Percentiles rank a stretch among this genome's conserved stretches.
phyloP scores from a whole-genome alignment of 306 rosid genomes.

The Macrotyloma uniflorum region DNA sequence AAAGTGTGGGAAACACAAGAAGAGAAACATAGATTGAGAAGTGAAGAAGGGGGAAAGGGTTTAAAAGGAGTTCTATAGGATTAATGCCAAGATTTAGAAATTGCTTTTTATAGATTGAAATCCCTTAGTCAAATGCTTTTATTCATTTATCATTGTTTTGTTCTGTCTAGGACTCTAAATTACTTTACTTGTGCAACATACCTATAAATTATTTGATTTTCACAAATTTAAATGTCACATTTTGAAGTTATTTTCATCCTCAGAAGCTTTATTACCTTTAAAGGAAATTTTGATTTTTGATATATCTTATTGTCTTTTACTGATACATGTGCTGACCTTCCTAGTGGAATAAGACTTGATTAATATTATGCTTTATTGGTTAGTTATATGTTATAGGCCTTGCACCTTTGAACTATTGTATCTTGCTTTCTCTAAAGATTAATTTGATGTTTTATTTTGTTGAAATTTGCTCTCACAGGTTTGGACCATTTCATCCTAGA shows the following conservation, averaged over 20 bases:
- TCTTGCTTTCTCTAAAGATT: conserved; percentile 23
- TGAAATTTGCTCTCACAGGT: conserved; percentile 47
- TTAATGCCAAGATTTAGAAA: not conserved
- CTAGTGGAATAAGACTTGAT: not conserved
- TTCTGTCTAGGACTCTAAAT: not conserved
- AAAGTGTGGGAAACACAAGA: not conserved
- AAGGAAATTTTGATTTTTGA: not conserved
- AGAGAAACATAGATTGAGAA: not conserved
- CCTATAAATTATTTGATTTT: too few relatives aligned
- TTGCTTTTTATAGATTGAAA: not conserved
- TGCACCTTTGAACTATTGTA: not conserved
- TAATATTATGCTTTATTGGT: not conserved
- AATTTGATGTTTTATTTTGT: conserved; percentile 25
- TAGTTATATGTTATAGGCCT: not conserved
- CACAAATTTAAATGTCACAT: not conserved
- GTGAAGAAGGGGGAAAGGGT: not conserved
- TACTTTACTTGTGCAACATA: not conserved
- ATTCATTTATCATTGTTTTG: not conserved
- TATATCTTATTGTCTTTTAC: not conserved
- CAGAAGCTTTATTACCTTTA: not conserved
- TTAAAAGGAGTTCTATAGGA: not conserved
- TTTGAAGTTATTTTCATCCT: not conserved
- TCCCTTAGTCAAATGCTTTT: not conserved
- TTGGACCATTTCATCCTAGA: conserved; percentile 54
- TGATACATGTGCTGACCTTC: not conserved